Conservation (phyloP, 2,329 filamentous ascomycete genomes). For the Ceratocystis papillata region DNA sequence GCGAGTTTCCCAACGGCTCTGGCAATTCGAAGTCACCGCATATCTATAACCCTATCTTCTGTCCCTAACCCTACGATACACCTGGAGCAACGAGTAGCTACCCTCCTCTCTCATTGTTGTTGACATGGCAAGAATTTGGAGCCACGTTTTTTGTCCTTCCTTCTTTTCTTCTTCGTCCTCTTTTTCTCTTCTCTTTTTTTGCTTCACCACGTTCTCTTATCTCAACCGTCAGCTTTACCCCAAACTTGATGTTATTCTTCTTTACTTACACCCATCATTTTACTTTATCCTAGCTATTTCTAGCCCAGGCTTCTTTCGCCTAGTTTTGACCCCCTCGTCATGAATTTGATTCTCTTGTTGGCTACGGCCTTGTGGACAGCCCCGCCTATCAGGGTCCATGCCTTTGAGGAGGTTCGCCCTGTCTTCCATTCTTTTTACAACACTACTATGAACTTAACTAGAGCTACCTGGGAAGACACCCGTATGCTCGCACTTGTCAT, state of each 20-base stretch:
- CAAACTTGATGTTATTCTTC: not conserved
- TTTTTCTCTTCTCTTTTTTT: not conserved
- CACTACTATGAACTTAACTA: not conserved
- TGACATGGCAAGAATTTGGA: too few relatives aligned
- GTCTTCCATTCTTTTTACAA: conserved; percentile 12
- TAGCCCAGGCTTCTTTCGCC: too few relatives aligned
- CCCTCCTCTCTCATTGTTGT: too few relatives aligned
- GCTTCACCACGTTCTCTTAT: not conserved
- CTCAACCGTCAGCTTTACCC: not conserved
- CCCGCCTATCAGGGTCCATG: not conserved
- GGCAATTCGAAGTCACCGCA: too few relatives aligned
- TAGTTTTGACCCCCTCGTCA: not conserved
- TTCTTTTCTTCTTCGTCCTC: not conserved
- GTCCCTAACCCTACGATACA: too few relatives aligned
- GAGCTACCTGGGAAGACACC: conserved; percentile 1
- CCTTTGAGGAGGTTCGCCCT: conserved; percentile 18
- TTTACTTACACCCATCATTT: not conserved
- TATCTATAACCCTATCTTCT: too few relatives aligned
- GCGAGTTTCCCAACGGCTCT: too few relatives aligned
- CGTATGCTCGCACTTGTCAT: conserved; percentile 17
- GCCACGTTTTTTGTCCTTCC: too few relatives aligned
- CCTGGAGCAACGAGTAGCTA: too few relatives aligned
- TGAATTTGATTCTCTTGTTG: not conserved
- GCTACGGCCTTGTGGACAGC: not conserved
- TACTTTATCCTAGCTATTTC: not conserved